Conservation (phyloP, 1,139 yeast genomes). For the Candida smagusa region DNA sequence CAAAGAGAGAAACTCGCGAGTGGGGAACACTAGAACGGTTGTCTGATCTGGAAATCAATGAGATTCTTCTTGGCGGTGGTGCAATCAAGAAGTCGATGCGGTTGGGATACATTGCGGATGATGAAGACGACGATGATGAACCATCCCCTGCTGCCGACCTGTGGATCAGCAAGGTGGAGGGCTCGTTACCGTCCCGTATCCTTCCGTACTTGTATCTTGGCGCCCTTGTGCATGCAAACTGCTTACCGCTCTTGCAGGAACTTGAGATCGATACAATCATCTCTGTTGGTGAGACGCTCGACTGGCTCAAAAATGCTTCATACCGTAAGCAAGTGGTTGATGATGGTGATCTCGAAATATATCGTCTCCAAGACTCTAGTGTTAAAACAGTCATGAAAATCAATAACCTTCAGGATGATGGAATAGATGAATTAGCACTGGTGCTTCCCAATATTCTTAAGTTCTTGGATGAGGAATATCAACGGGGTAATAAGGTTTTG, state of each 20-base stretch:
- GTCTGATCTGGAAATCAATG: conserved; percentile 31
- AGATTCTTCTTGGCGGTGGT: conserved; percentile 23
- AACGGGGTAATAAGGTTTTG: conserved; percentile 32
- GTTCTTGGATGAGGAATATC: conserved; percentile 33
- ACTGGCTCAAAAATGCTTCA: conserved; percentile 48
- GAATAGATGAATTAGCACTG: conserved; percentile 40
- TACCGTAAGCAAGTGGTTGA: conserved; percentile 28
- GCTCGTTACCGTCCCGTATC: conserved; percentile 71
- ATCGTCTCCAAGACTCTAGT: conserved; percentile 9
- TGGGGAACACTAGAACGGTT: conserved; percentile 31
- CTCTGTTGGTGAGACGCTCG: conserved; percentile 82
- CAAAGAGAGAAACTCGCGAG: conserved; percentile 24
- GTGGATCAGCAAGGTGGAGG: conserved; percentile 50
- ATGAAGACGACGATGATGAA: conserved; percentile 14
- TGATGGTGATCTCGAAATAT: conserved; percentile 33
- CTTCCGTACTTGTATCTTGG: conserved; percentile 86
- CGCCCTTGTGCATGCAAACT: conserved; percentile 76
- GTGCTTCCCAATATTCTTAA: conserved; percentile 36
- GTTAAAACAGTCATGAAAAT: conserved; percentile 41
- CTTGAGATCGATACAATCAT: conserved; percentile 74
- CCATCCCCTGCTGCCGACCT: conserved; percentile 14
- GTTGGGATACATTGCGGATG: conserved; percentile 28
- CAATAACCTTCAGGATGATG: conserved; percentile 47
- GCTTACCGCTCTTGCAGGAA: conserved; percentile 56
- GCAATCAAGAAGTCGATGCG: conserved; percentile 8